Evolutionary conservation across 176 grass and related monocot genomes (phyloP).

Genomic region (Triticum timopheevii): DNA sequence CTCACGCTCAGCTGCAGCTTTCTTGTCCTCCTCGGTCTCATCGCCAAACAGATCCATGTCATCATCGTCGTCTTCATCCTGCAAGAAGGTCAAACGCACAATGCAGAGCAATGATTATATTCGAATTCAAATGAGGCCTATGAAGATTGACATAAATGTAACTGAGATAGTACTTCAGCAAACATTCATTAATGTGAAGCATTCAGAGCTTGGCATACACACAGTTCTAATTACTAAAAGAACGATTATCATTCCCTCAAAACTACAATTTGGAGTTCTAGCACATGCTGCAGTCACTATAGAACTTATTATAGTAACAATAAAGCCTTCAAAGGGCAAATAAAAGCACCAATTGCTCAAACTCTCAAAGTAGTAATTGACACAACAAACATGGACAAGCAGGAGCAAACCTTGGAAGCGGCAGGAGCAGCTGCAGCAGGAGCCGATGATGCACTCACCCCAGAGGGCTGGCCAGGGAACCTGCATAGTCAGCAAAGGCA

Average conservation of each 20-base stretch:
- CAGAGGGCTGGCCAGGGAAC: slow-evolving; percentile 68
- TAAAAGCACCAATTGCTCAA: neutral
- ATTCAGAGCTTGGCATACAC: neutral
- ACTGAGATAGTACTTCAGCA: neutral
- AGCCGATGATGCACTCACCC: slow-evolving; percentile 46
- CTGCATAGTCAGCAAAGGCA: slow-evolving; percentile 30
- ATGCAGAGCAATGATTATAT: neutral
- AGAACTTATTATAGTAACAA: neutral
- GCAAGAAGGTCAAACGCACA: neutral
- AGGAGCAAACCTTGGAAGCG: slow-evolving; percentile 53
- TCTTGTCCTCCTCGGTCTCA: slow-evolving; percentile 80
- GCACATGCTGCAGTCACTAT: neutral
- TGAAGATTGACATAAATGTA: neutral
- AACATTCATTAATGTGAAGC: neutral
- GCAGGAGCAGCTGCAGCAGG: slow-evolving; percentile 46
- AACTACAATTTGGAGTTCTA: neutral
- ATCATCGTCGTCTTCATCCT: slow-evolving; percentile 51
- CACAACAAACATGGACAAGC: neutral
- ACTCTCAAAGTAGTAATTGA: neutral
- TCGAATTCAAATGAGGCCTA: neutral
- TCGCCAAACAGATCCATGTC: slow-evolving; percentile 75
- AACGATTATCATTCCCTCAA: neutral
- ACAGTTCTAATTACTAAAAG: neutral
- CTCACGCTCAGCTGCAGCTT: slow-evolving; percentile 50
- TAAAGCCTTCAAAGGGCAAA: neutral